These are phyloP conservation scores for Cucumis melo DNA, from an alignment of 306 rosid species.

Conservation along the genomic window DNA sequence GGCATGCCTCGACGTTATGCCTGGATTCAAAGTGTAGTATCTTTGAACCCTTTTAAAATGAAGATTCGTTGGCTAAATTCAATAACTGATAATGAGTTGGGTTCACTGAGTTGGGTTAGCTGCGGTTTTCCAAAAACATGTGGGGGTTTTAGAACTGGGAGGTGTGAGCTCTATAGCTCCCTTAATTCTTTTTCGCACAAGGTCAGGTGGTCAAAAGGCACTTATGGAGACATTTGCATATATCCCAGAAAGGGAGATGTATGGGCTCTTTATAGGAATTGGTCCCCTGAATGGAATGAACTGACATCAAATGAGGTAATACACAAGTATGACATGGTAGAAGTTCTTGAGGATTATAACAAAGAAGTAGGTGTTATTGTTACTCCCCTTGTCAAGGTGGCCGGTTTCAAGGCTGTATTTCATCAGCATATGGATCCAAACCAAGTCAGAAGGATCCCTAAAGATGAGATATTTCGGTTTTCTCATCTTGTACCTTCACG, in stretches of 20 bases:
- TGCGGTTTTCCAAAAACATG: constrained; percentile 61
- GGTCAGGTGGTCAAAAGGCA: constrained; percentile 55
- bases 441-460: constrained; percentile 43
- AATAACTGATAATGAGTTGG: constrained; percentile 42
- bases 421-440: constrained; percentile 47
- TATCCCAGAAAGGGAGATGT: constrained; percentile 78
- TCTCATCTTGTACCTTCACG: constrained; percentile 78
- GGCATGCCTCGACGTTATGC: constrained; percentile 95
- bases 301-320: constrained; percentile 48
- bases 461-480: constrained; percentile 67
- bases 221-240: constrained; percentile 43
- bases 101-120: constrained; percentile 45
- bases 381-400: constrained; percentile 72
- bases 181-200: constrained; percentile 65
- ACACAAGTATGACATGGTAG: constrained; percentile 67
- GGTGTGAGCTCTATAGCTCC: constrained; percentile 31
- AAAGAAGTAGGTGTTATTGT: constrained; percentile 59
- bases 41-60: constrained; percentile 52
- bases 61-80: constrained; percentile 64
- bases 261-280: constrained; percentile 83
- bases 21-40: constrained; percentile 38
- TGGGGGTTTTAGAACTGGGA: constrained; percentile 62
- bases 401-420: constrained; percentile 76
- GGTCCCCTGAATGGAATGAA: constrained; percentile 87
- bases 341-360: constrained; percentile 54